Base-by-base conservation (phyloP, 805 yeast genomes). In the Komagataella mondaviorum region DNA sequence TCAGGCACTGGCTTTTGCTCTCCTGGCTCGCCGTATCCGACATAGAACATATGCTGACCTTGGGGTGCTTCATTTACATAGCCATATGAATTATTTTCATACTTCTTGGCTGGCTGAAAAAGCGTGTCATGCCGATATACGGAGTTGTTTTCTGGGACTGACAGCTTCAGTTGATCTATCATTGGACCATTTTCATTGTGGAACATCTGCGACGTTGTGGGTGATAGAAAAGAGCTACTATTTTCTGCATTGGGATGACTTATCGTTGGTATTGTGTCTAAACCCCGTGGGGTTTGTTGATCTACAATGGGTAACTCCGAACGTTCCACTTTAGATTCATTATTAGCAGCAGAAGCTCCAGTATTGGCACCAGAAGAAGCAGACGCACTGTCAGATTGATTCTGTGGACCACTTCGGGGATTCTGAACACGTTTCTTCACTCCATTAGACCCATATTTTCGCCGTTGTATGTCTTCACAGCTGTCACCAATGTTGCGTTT, bases 401-500 rank as follows among this genome's bases (percentile, higher is more conserved):
- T 18, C 47, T 22, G n/a, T 12, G 24, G 14, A n/a, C 3, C 47
- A 23, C 47, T 45, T 14, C 10, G 47, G 20, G 20, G 20, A 4
- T 20, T 20, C 20, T 20, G 20, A 18, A 17, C 47, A 6, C 47
- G 22, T 23, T 45, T 45, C 24, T 18, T 45, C 16, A 7, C 18
- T 4, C 47, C 47, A 23, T 23, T 45, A 7, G 39, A 30, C 5
- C 39, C 39, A 30, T 23, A 22, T 12, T 45, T 45, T 7, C 24
- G 81, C 23, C 88, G 63, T 44, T 72, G 73, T 5, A 80, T 76
- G 60, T 83, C 86, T 44, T 66, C 68, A 62, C 93, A 85, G 10
- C 69, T 58, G 51, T 70, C 75, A 1, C 68, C 74, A n/a, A 78
- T 61, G 20, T 78, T 77, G 52, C 90, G 64, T 60, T 83, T 84